Conservation (phyloP, 108 stramenopile genomes). For the Chaetoceros tenuissimus region DNA sequence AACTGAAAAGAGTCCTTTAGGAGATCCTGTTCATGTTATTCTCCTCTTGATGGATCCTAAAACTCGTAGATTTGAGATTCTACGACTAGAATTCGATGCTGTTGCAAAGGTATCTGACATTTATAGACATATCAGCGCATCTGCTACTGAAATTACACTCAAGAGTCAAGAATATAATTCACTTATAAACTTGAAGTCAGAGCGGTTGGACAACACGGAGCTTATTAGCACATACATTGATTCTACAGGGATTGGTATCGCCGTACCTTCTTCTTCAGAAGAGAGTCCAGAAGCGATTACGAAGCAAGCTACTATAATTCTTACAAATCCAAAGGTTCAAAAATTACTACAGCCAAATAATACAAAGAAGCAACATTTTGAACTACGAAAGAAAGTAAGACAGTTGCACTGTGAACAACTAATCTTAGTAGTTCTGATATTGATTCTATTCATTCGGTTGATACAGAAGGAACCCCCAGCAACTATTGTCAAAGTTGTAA, state of each 20-base stretch:
- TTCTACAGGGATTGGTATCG: not conserved
- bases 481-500: too few species aligned
- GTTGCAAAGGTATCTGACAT: slow-evolving; percentile 51
- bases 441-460: too few species aligned
- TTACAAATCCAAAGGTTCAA: slow-evolving; percentile 56
- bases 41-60: slow-evolving; percentile 71
- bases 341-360: too few species aligned
- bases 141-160: slow-evolving; percentile 57
- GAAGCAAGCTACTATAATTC: slow-evolving; percentile 54
- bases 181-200: not conserved
- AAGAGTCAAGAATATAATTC: slow-evolving; percentile 32
- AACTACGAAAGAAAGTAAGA: too few species aligned
- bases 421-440: too few species aligned
- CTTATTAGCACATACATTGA: slow-evolving; percentile 19
- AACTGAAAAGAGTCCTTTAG: too few species aligned
- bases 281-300: slow-evolving; percentile 1
- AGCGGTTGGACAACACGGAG: slow-evolving; percentile 22
- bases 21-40: slow-evolving; percentile 43
- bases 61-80: slow-evolving; percentile 68
- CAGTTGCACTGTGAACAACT: too few species aligned
- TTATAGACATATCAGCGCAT: slow-evolving; percentile 48
- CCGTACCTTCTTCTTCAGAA: not conserved
- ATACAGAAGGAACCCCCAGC: too few species aligned
- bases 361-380: too few species aligned
- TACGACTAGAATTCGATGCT: slow-evolving; percentile 77